These are phyloP conservation scores for Ceratobasidium sp. DNA, from an alignment of 1,284 basidiomycete species.

Conservation along the genomic window DNA sequence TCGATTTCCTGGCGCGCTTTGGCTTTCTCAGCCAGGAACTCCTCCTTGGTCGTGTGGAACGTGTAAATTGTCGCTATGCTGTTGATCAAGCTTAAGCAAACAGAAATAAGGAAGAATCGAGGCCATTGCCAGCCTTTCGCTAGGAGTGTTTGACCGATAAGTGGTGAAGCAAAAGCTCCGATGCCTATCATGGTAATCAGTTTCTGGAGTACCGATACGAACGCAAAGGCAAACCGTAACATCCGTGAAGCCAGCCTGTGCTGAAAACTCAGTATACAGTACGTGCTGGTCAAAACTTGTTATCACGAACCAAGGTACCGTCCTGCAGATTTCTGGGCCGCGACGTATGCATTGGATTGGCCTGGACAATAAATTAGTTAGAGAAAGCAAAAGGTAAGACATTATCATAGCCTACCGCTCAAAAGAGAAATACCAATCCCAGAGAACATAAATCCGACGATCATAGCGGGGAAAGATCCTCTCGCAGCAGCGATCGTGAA, in stretches of 20 bases:
- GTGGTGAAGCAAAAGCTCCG: slow-evolving; percentile 59
- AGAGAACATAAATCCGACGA: slow-evolving; percentile 54
- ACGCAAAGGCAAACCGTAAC: slow-evolving; percentile 52
- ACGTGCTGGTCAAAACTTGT: too few species aligned
- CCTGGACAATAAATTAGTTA: background rate
- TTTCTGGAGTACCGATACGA: too few species aligned
- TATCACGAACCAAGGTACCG: slow-evolving; percentile 25
- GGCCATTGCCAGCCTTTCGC: slow-evolving; percentile 60
- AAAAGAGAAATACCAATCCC: slow-evolving; percentile 40
- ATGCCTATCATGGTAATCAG: slow-evolving; percentile 51
- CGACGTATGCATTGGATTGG: slow-evolving; percentile 59
- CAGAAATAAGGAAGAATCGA: slow-evolving; percentile 63
- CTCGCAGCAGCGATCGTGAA: slow-evolving; percentile 62
- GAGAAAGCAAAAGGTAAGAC: background rate
- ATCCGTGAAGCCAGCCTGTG: slow-evolving; percentile 58
- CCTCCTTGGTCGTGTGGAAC: slow-evolving; percentile 55
- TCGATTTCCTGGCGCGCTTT: background rate
- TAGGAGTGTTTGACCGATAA: slow-evolving; percentile 61
- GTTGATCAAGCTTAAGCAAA: slow-evolving; percentile 57
- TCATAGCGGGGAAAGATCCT: slow-evolving; percentile 56
- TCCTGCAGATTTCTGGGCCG: slow-evolving; percentile 42
- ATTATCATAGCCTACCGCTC: slow-evolving; percentile 52
- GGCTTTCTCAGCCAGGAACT: slow-evolving; percentile 4
- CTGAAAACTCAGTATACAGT: too few species aligned
- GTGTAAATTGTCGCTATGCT: slow-evolving; percentile 51